Conservation (phyloP, 192 early-diverging fungal species). For the Endogone sp. region DNA sequence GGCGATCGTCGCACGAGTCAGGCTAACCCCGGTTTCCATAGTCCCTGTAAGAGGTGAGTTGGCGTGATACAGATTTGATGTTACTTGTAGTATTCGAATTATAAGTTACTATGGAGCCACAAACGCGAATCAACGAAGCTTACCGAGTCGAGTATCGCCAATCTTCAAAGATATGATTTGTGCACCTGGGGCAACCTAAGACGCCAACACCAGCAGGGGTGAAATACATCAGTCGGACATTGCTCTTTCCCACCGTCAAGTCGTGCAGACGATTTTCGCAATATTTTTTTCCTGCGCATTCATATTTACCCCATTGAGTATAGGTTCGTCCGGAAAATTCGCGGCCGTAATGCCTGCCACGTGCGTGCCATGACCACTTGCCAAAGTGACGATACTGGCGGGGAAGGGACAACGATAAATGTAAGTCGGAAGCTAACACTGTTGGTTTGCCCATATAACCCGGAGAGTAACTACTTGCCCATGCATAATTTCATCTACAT, state of each 20-base stretch:
- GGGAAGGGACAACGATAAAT: no score
- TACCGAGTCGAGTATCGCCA: slow-evolving; percentile 60
- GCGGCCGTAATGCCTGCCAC: slow-evolving; percentile 93
- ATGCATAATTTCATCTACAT: no score
- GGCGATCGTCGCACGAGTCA: slow-evolving; percentile 79
- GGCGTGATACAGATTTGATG: no score
- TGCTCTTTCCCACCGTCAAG: no score
- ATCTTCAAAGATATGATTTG: slow-evolving; percentile 93
- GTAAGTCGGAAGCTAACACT: no score
- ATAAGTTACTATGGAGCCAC: no score
- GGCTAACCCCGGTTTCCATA: slow-evolving; percentile 80
- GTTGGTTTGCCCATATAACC: not conserved
- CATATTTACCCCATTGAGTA: slow-evolving; percentile 71
- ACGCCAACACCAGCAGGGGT: not conserved
- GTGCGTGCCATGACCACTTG: slow-evolving; percentile 89
- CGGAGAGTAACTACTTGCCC: not conserved
- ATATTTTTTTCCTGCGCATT: not conserved
- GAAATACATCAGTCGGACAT: no score
- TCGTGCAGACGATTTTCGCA: no score
- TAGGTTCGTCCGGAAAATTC: slow-evolving; percentile 80
- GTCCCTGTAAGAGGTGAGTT: slow-evolving; percentile 45
- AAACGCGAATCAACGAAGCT: not conserved
- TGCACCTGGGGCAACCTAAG: slow-evolving; percentile 84
- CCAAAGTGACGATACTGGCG: slow-evolving; percentile 71
- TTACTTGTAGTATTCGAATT: no score